Base-by-base conservation (phyloP, 2,329 filamentous ascomycete species). In the Gaeumannomyces tritici region DNA sequence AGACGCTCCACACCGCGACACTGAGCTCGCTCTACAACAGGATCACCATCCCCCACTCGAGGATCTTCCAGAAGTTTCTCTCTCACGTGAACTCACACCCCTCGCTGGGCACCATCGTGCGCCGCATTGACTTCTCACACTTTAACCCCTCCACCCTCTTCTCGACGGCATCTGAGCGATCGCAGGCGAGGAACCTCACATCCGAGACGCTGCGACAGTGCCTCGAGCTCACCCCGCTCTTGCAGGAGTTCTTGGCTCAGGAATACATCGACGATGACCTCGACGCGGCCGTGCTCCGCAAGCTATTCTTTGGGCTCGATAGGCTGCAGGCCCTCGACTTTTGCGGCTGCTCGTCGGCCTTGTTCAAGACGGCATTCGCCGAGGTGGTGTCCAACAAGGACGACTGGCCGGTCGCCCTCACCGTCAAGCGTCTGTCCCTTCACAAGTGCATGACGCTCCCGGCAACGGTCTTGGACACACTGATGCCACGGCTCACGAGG, bases 241-340 rank as follows among this genome's bases (percentile, higher is more conserved):
- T 95, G 35, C 86, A 87, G 69, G 90, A 93, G 74, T 91, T 92
- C 70, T 78, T 93, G 60, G 85, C 86, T 24, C 90, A 93, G 75
- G 90, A 95, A 74, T 89, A 93, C 68, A 79, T 95, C 61, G 89
- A 93, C 70, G 85, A 88, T 60, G 90, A 95, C 67, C 78, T 93
- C 58, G 83, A 86, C 68, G 77, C 79, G n/a, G 78, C 82, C 21
- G 87, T 93, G 24, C 74, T 93, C 56, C 78, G 80, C 65, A 91
- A 90, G 73, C 76, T 95, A 55, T 85, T 93, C 69, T 84, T 84
- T 65, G 84, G 81, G 12, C 78, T 91, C 64, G 83, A 86, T 1
- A 76, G 79, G 59, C 75, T 95, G 61, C 79, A 82, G 64, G 89
- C 88, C 1, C 69, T 93, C 27, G 90, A 95, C 72, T 89, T 93